Evolutionary conservation across 2,329 filamentous ascomycete species (phyloP), one percentile per base, ranked within the genome.

Genomic region (Botrytis pseudocinerea): DNA sequence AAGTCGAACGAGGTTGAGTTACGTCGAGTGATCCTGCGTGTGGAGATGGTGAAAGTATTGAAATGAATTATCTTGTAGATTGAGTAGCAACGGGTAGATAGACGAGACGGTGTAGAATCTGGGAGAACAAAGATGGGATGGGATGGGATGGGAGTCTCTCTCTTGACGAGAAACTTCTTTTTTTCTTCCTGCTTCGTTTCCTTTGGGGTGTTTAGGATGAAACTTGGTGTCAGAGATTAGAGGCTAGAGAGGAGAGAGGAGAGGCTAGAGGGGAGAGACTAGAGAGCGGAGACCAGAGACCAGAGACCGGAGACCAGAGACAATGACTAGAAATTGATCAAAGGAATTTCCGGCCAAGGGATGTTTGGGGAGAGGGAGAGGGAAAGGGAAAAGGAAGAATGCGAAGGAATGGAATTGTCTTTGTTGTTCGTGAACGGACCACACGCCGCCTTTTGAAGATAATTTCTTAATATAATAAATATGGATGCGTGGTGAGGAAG

Each of bases 111-210:
- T 66, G 63, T 54, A 28, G 64, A 68, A 28, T 16, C 28, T 20
- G 16, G 35, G 8, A 25, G 64, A 68, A 57, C 64, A 57, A 68
- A 68, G 64, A 68, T 68, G 64, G 64, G 64, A 66, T 66, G 63
- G 60, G 38, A 63, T 63, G n/a, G 48, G 48, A 51, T 51, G 48
- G 25, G n/a, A 66, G 46, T 48, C 16, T 44, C 44, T 65, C n/a
- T 35, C 35, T 51, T 22, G 63, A 66, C 32, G 64, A 54, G 51
- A 54, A 28, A 28, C 44, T 40, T 68, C 51, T 65, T 28, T 40
- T 48, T 51, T 51, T 51, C 38, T 9, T 51, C 48, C 48, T 51
- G n/a, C 25, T 51, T 51, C 48, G 48, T n/a, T 51, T n/a, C 48
- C 64, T 66, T 40, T 66, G 64, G 46, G 28, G 54, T 68, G 64